Conservation (phyloP, 148 eudicot species). For the Linanthus parryae region DNA sequence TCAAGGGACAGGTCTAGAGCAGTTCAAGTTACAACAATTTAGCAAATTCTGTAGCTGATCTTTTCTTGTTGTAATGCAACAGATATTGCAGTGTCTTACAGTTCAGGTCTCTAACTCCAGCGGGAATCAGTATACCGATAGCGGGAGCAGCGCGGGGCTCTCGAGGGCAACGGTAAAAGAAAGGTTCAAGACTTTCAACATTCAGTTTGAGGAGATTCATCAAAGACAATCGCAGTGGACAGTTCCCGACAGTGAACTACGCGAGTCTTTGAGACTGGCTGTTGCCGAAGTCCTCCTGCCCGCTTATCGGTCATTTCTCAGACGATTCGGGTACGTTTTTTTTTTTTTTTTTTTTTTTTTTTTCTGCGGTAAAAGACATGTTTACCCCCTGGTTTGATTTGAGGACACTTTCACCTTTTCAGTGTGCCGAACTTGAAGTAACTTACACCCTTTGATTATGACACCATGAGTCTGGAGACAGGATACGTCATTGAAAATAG, state of each 20-base stretch:
- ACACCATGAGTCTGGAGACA: too few relatives aligned
- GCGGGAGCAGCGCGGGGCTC: slow-evolving; percentile 26
- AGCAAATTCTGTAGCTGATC: too few relatives aligned
- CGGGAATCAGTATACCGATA: slow-evolving; percentile 24
- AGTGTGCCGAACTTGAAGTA: too few relatives aligned
- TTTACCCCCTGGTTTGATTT: neutral
- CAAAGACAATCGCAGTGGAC: slow-evolving; percentile 97
- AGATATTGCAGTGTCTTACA: slow-evolving; percentile 78
- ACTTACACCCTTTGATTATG: too few relatives aligned
- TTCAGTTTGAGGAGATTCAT: slow-evolving; percentile 83
- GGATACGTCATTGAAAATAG: too few relatives aligned
- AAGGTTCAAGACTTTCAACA: slow-evolving; percentile 78
- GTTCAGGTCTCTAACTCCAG: slow-evolving; percentile 35
- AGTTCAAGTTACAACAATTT: too few relatives aligned
- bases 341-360: neutral
- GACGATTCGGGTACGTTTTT: slow-evolving; percentile 59
- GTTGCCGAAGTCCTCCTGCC: slow-evolving; percentile 96
- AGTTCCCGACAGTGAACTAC: slow-evolving; percentile 90
- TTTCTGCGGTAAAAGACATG: neutral
- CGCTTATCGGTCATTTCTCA: slow-evolving; percentile 73
- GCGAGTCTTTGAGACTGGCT: slow-evolving; percentile 84
- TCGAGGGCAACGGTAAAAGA: slow-evolving; percentile 81
- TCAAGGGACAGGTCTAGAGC: too few relatives aligned
- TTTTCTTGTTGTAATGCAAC: too few relatives aligned
- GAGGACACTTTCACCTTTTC: neutral